phyloP scores from a whole-genome alignment of 1,139 yeast species.

The Scheffersomyces segobiensis region DNA sequence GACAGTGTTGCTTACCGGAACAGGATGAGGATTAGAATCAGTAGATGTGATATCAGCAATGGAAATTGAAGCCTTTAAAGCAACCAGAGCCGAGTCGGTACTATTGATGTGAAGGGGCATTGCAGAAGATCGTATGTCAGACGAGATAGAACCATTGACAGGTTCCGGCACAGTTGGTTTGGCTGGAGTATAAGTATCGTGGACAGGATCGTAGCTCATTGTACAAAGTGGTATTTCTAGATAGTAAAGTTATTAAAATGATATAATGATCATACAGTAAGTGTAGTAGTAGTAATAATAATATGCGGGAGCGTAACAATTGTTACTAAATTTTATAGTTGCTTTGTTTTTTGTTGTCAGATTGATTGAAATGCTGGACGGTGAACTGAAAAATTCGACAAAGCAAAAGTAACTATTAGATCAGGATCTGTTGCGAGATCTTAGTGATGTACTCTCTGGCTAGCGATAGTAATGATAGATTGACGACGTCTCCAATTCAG shows the following conservation, averaged over 20 bases:
- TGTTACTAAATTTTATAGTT: background rate
- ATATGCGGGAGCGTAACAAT: background rate
- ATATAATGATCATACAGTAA: too few species aligned
- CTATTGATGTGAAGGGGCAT: background rate
- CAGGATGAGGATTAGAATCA: background rate
- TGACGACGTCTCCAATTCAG: background rate
- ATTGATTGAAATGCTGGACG: background rate
- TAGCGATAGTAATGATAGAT: background rate
- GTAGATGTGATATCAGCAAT: too few species aligned
- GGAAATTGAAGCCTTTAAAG: background rate
- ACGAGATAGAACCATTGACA: slow-evolving; percentile 1
- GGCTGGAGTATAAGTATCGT: slow-evolving; percentile 16
- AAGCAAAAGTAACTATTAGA: background rate
- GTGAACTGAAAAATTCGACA: background rate
- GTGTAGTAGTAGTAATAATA: background rate
- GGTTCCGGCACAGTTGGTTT: slow-evolving; percentile 3
- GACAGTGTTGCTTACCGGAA: background rate
- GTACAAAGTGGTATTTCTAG: background rate
- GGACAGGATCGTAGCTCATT: slow-evolving; percentile 23
- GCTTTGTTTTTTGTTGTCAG: background rate
- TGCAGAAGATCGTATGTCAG: background rate
- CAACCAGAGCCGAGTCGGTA: background rate
- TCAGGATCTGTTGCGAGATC: background rate
- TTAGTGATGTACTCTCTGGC: background rate
- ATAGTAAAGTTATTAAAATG: background rate